Evolutionary conservation across 495 filamentous ascomycete genomes (phyloP).

Genomic region (Penicillium crystallinum): DNA sequence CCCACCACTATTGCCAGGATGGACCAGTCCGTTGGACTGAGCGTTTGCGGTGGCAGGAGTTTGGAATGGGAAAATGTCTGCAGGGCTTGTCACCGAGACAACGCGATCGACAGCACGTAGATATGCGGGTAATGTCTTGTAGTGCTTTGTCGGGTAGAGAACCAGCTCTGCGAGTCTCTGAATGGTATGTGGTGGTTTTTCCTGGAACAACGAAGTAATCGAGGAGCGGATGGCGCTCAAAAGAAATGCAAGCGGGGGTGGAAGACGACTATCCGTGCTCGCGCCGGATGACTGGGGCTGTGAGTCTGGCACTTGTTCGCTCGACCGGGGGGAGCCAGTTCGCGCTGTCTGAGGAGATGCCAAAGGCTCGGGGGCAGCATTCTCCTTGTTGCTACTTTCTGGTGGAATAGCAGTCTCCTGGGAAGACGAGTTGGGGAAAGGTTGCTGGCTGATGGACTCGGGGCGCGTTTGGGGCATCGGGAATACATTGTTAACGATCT

Average conservation of each 20-base stretch:
- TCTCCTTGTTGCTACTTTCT: conserved; percentile 49
- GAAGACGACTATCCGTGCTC: conserved; percentile 48
- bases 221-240: conserved; percentile 61
- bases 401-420: conserved; percentile 27
- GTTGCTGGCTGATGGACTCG: conserved; percentile 22
- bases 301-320: conserved; percentile 42
- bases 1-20: conserved; percentile 27
- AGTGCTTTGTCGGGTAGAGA: conserved; percentile 68
- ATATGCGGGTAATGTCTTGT: conserved; percentile 73
- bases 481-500: conserved; percentile 53
- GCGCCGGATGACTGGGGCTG: conserved; percentile 39
- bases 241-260: conserved; percentile 57
- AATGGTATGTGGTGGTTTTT: conserved; percentile 82
- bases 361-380: conserved; percentile 38
- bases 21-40: conserved; percentile 42
- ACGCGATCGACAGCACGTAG: conserved; percentile 89
- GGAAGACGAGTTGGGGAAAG: conserved; percentile 27
- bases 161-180: conserved; percentile 94
- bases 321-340: conserved; percentile 31
- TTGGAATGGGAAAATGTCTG: conserved; percentile 77
- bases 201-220: conserved; percentile 62
- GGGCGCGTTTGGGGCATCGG: conserved; percentile 41
- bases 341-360: conserved; percentile 29
- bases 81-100: conserved; percentile 80
- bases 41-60: conserved; percentile 45